Percentiles rank a stretch among this genome's conserved stretches.
Conservation (phyloP, 1,284 basidiomycete genomes). For the Tylopilus sp. region DNA sequence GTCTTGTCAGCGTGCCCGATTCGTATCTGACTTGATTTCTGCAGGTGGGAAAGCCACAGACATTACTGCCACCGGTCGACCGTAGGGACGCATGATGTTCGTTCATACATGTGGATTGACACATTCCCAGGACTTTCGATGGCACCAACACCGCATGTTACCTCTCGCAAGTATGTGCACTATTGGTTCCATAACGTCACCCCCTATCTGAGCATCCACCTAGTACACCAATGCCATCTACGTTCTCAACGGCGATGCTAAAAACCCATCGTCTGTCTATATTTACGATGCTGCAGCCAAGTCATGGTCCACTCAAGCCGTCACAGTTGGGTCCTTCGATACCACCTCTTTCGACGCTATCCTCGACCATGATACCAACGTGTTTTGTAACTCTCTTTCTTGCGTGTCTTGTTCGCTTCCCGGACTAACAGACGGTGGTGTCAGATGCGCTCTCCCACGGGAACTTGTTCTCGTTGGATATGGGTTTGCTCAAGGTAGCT, state of each 20-base stretch:
- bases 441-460: constrained; percentile 61
- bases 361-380: constrained; percentile 87
- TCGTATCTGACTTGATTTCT: constrained; percentile 6
- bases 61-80: constrained; percentile 62
- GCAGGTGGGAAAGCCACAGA: constrained; percentile 51
- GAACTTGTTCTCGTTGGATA: constrained; percentile 63
- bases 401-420: neutral
- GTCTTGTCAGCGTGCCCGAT: neutral
- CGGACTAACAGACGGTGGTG: constrained; percentile 5
- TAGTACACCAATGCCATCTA: constrained; percentile 78
- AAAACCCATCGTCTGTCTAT: constrained; percentile 60
- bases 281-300: constrained; percentile 64
- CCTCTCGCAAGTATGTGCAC: constrained; percentile 52
- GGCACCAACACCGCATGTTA: constrained; percentile 66
- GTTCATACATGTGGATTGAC: neutral
- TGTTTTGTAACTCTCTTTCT: constrained; percentile 54
- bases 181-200: neutral
- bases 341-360: constrained; percentile 56
- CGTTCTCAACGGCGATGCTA: constrained; percentile 69
- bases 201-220: constrained; percentile 3
- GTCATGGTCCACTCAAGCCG: constrained; percentile 62
- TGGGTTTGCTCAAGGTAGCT: constrained; percentile 60
- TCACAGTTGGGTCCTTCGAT: constrained; percentile 52
- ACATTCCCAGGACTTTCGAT: constrained; percentile 57
- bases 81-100: constrained; percentile 46